Percentiles rank a stretch among this genome's conserved stretches.
Conservation (phyloP, 2,329 filamentous ascomycete species). For the Pseudogymnoascus sp. region DNA sequence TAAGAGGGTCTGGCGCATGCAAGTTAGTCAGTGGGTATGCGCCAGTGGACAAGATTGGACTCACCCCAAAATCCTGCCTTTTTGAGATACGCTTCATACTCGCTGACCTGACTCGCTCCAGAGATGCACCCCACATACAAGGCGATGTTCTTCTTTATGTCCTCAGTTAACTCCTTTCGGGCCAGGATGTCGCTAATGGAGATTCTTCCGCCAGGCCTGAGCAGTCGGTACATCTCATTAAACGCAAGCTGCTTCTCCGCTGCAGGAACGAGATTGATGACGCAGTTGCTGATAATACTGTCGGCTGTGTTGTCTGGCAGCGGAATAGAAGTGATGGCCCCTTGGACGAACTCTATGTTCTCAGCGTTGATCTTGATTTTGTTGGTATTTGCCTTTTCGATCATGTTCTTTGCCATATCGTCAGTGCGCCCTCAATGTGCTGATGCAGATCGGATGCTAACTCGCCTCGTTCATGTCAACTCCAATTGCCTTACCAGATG, state of each 20-base stretch:
- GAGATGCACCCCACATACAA: conserved; percentile 53
- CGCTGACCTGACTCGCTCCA: conserved; percentile 42
- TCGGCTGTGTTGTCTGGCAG: conserved; percentile 38
- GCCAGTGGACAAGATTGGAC: conserved; percentile 5
- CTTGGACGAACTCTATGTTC: conserved; percentile 44
- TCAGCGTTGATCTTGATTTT: conserved; percentile 29
- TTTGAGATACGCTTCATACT: conserved; percentile 44
- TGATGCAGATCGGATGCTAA: too few species aligned
- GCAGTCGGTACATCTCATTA: conserved; percentile 42
- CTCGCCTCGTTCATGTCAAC: too few species aligned
- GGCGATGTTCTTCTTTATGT: conserved; percentile 39
- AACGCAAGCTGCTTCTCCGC: conserved; percentile 46
- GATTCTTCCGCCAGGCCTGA: too few species aligned
- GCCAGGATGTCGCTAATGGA: too few species aligned
- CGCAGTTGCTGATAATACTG: conserved; percentile 55
- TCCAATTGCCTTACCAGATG: conserved; percentile 4
- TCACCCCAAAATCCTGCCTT: conserved; percentile 44
- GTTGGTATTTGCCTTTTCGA: conserved; percentile 27
- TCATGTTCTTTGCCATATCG: too few species aligned
- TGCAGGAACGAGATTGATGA: conserved; percentile 48
- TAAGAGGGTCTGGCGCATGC: conserved; percentile 31
- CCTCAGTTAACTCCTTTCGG: conserved; percentile 35
- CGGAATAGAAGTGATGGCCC: conserved; percentile 42
- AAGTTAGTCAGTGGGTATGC: conserved; percentile 1
- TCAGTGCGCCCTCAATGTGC: too few species aligned